Evolutionary conservation across 257 asterid species (phyloP).

Genomic region (Craterostigma plantagineum): DNA sequence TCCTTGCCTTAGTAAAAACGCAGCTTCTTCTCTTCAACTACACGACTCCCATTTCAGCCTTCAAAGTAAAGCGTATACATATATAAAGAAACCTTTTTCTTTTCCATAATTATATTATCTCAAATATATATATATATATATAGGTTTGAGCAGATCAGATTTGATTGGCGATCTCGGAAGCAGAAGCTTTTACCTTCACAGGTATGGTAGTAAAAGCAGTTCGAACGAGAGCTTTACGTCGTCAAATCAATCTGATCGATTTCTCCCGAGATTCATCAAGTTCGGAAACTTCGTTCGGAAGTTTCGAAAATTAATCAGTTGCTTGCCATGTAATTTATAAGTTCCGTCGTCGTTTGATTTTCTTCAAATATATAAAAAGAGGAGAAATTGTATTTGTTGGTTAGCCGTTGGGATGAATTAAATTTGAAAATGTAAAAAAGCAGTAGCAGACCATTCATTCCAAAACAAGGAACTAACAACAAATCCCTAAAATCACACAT

Average conservation of each 20-base stretch:
- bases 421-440: too few relatives aligned
- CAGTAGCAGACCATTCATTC: too few relatives aligned
- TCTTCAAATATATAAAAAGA: too few relatives aligned
- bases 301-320: conserved; percentile 31
- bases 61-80: conserved; percentile 50
- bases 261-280: conserved; percentile 8
- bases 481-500: too few relatives aligned
- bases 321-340: conserved; percentile 12
- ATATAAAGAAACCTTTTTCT: background rate
- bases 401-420: too few relatives aligned
- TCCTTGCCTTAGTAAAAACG: conserved; percentile 32
- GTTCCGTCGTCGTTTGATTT: too few relatives aligned
- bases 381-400: too few relatives aligned
- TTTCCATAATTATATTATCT: background rate
- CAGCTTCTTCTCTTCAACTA: conserved; percentile 27
- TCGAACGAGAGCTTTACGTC: conserved; percentile 6
- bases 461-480: too few relatives aligned
- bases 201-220: conserved; percentile 7
- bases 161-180: conserved; percentile 51
- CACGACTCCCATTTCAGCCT: conserved; percentile 61
- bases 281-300: conserved; percentile 20
- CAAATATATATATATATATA: background rate
- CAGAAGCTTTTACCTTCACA: conserved; percentile 56
- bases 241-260: background rate
- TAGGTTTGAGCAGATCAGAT: conserved; percentile 54